Base-by-base conservation (phyloP, 345 rosid species). In the Microcos paniculata region DNA sequence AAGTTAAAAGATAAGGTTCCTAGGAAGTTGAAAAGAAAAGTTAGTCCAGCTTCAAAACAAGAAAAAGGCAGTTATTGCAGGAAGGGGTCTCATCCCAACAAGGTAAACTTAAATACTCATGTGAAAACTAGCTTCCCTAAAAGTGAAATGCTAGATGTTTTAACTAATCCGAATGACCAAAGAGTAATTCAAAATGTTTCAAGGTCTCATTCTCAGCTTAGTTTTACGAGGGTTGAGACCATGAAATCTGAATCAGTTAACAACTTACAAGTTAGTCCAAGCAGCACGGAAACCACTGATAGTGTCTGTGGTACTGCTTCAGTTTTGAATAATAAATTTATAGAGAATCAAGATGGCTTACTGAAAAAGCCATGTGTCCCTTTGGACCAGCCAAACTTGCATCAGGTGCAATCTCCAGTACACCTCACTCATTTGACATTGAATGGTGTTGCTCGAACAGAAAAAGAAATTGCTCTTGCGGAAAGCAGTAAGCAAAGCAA, bases 21-120 rank as follows among this genome's bases (percentile, higher is more conserved):
- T 11, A 77, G 79, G 77, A 86, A 83, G 82, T 70, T 49, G 75
- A 86, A 83, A 77, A 71, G 78, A 53, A 84, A 82, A 62, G 76
- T 28, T 65, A 30, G 56, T 75, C 71, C 70, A 30, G 79, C 64
- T 71, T 82, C 80, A 16, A 85, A 82, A 69, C 82, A 76, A 28
- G 80, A 79, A 46, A 51, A 58, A 58, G 57, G 63, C 65, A 49
- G 42, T 69, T 69, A 49, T 76, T 43, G 76, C 46, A 72, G 67
- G 71, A 77, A 75, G 84, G 81, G 66, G n/a, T 46, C 71, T 57
- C 72, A 75, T 76, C n/a, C 72, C 59, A 82, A 56, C 81, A 81
- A 81, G 80, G 76, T 53, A 43, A 49, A 68, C 58, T 70, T 67
- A 28, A 70, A 72, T 56, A 31, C 46, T 71, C 31, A 13, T 46